Evolutionary conservation across 176 grass and related monocot genomes (phyloP).

Genomic region (Zizania latifolia): DNA sequence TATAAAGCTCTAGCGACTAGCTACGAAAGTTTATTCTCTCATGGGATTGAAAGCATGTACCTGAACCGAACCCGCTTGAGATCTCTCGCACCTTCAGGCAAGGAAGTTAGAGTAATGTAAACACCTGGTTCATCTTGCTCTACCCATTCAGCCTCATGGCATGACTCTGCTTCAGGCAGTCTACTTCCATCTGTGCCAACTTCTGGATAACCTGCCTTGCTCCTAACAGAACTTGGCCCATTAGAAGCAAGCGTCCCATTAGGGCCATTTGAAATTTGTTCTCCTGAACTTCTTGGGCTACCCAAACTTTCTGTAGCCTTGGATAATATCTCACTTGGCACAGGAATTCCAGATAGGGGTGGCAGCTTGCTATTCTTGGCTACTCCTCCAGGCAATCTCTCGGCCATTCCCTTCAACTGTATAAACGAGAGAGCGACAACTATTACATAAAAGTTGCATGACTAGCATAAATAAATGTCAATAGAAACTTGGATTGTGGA

Average conservation of each 20-base stretch:
- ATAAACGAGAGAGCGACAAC: constrained; percentile 2
- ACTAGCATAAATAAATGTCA: background rate
- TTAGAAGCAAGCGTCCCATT: constrained; percentile 48
- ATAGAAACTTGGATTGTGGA: constrained; percentile 1
- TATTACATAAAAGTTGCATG: background rate
- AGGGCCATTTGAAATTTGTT: constrained; percentile 48
- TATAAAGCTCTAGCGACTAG: background rate
- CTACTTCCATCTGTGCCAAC: constrained; percentile 68
- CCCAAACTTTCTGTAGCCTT: constrained; percentile 44
- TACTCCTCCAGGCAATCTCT: constrained; percentile 64
- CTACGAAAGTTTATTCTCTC: background rate
- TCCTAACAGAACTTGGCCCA: constrained; percentile 55
- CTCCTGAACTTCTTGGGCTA: constrained; percentile 38
- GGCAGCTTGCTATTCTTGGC: constrained; percentile 56
- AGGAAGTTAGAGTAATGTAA: constrained; percentile 81
- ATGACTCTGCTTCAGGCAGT: constrained; percentile 37
- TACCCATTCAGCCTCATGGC: constrained; percentile 80
- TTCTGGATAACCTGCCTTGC: constrained; percentile 43
- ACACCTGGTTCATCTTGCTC: constrained; percentile 94
- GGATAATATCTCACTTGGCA: constrained; percentile 44
- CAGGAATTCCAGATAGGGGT: constrained; percentile 39
- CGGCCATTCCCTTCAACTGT: constrained; percentile 93
- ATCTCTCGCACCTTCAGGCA: constrained; percentile 76
- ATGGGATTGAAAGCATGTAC: constrained; percentile 35
- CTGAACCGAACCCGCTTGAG: constrained; percentile 95